A percentile compares a stretch with the other conserved stretches of the same genome.
phyloP scores from a whole-genome alignment of 306 rosid species.

The Pyrus betulifolia region DNA sequence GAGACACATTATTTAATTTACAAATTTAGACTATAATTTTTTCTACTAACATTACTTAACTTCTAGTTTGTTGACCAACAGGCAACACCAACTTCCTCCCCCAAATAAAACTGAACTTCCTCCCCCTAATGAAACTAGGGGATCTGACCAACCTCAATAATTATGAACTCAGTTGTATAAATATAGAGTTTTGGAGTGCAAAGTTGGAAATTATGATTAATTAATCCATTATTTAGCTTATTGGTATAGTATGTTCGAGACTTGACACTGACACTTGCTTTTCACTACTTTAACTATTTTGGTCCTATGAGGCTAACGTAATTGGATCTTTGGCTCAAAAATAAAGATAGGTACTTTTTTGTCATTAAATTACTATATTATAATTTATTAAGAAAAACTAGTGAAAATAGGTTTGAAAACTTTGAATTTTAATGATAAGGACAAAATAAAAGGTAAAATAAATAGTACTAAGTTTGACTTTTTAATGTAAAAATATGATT shows the following conservation, averaged over 20 bases:
- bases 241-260: neutral
- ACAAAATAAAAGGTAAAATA: no score
- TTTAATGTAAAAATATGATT: no score
- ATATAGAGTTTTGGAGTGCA: neutral
- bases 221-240: neutral
- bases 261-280: neutral
- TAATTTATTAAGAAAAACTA: no score
- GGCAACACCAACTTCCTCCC: neutral
- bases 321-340: neutral
- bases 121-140: neutral
- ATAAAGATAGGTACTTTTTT: no score
- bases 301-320: neutral
- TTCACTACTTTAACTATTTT: neutral
- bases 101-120: neutral
- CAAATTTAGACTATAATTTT: no score
- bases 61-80: neutral
- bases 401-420: no score
- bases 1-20: accelerated
- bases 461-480: no score
- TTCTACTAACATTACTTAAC: no score
- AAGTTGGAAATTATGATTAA: neutral
- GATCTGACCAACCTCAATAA: neutral
- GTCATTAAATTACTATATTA: no score
- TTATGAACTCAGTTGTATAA: neutral
- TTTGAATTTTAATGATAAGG: no score